phyloP scores from a whole-genome alignment of 345 rosid species.

The Eucalyptus guilfoylei region DNA sequence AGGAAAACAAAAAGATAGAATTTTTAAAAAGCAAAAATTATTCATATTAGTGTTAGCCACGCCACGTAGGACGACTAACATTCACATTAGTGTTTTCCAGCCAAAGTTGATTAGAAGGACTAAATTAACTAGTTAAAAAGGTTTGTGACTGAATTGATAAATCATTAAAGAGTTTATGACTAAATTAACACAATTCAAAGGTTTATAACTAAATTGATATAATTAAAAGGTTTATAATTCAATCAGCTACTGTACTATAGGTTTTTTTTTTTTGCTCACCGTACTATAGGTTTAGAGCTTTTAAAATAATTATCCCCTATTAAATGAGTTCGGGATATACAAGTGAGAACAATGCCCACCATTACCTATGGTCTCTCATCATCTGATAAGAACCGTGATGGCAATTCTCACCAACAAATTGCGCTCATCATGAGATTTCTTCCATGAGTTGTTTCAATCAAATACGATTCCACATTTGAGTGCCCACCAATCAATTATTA shows the following conservation, averaged over 20 bases:
- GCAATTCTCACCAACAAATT: neutral
- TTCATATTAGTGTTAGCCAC: neutral
- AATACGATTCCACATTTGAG: neutral
- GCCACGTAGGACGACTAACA: accelerated
- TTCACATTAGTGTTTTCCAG: accelerated
- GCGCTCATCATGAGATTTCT: neutral
- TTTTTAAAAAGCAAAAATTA: neutral
- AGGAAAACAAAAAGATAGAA: neutral
- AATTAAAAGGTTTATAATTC: too few species aligned
- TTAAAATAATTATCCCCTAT: too few species aligned
- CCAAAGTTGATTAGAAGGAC: too few species aligned
- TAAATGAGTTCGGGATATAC: neutral
- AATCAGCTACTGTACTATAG: too few species aligned
- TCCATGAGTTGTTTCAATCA: neutral
- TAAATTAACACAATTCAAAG: too few species aligned
- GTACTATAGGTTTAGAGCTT: neutral
- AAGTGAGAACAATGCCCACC: neutral
- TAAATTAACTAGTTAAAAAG: too few species aligned
- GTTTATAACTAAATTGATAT: too few species aligned
- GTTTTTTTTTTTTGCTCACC: too few species aligned
- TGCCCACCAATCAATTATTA: neutral
- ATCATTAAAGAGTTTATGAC: too few species aligned
- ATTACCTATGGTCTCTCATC: neutral
- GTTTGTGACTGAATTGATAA: too few species aligned
- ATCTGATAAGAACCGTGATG: neutral